These are phyloP conservation scores for Exsudoporus frostii DNA, from an alignment of 768 basidiomycete genomes.

Conservation along the genomic window DNA sequence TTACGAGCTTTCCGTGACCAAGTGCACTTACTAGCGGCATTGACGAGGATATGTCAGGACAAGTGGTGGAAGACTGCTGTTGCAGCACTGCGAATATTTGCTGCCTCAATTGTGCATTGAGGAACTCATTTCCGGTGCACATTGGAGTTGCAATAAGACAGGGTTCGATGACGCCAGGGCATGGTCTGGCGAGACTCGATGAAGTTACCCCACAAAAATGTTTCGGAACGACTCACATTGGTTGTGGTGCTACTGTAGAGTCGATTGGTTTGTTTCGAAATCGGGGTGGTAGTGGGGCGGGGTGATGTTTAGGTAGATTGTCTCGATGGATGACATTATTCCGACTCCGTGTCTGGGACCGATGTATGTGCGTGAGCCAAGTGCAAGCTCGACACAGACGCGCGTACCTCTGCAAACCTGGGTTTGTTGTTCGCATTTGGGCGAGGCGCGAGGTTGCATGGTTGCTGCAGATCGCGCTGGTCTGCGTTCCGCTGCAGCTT, in stretches of 20 bases:
- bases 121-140: background rate
- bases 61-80: background rate
- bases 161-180: background rate
- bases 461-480: constrained; percentile 1
- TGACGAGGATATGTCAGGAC: background rate
- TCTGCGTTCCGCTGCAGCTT: background rate
- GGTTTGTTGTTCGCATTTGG: background rate
- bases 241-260: background rate
- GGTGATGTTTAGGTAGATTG: background rate
- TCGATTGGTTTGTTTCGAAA: background rate
- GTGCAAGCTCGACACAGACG: background rate
- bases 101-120: constrained; percentile 5
- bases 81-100: background rate
- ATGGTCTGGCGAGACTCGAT: constrained; percentile 7
- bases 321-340: background rate
- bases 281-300: background rate
- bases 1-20: background rate
- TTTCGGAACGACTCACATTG: constrained; percentile 1
- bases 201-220: background rate
- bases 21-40: constrained; percentile 2
- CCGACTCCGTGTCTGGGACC: background rate
- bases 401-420: constrained; percentile 3
- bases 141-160: background rate
- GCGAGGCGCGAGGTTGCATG: background rate
- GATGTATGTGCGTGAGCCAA: background rate